Evolutionary conservation across 768 basidiomycete genomes (phyloP).

Genomic region (Suillus fuscotomentosus): DNA sequence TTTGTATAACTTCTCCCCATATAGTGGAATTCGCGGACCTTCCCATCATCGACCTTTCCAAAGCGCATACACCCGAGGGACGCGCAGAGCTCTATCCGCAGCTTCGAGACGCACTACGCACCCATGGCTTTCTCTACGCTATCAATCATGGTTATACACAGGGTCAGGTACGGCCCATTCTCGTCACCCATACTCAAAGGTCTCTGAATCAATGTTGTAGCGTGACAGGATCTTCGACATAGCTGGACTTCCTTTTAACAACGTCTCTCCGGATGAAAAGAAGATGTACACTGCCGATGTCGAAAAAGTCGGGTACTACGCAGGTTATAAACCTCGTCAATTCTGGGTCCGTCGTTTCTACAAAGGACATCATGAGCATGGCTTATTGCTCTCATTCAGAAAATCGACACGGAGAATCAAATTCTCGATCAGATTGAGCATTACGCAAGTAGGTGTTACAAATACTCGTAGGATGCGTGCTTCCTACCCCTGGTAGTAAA

Average conservation of each 20-base stretch:
- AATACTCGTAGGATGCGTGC: background rate
- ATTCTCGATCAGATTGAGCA: constrained; percentile 33
- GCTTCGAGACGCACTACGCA: constrained; percentile 32
- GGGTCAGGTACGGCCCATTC: constrained; percentile 31
- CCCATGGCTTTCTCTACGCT: constrained; percentile 45
- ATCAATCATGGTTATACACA: constrained; percentile 45
- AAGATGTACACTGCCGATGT: constrained; percentile 33
- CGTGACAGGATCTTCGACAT: constrained; percentile 42
- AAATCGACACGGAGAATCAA: constrained; percentile 32
- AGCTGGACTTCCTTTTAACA: constrained; percentile 38
- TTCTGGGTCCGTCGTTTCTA: constrained; percentile 43
- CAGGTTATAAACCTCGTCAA: constrained; percentile 54
- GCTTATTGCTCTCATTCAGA: constrained; percentile 13
- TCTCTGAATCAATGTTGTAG: constrained; percentile 18
- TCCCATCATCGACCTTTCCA: constrained; percentile 31
- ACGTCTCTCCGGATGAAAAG: constrained; percentile 38
- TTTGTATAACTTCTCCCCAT: background rate
- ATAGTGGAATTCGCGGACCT: constrained; percentile 38
- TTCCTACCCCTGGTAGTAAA: constrained; percentile 20
- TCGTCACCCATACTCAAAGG: background rate
- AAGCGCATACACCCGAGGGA: constrained; percentile 30
- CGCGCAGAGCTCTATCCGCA: constrained; percentile 28
- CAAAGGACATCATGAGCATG: background rate
- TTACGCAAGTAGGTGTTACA: constrained; percentile 26
- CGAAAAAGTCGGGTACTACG: constrained; percentile 45